Percentiles rank a stretch among this genome's conserved stretches.
Conservation (phyloP, 495 filamentous ascomycete species). For the Talaromyces ruber region DNA sequence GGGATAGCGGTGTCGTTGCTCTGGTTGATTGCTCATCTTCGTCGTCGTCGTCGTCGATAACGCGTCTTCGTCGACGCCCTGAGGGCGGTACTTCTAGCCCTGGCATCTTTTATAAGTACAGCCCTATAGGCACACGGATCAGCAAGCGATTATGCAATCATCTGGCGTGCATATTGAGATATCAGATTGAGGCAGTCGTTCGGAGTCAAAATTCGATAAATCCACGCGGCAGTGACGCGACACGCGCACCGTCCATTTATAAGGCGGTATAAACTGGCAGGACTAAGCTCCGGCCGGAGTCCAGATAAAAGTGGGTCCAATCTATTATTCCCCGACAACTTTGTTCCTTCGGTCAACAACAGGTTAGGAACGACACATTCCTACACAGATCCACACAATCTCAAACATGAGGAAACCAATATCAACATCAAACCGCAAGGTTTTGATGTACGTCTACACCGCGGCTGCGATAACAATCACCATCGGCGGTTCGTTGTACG, state of each 20-base stretch:
- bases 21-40: slow-evolving; percentile 15
- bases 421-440: background rate
- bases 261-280: slow-evolving; percentile 1
- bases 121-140: background rate
- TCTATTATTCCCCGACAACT: background rate
- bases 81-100: background rate
- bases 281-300: background rate
- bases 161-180: background rate
- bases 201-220: background rate
- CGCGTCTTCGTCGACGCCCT: slow-evolving; percentile 23
- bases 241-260: background rate
- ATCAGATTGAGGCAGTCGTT: background rate
- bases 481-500: slow-evolving; percentile 43
- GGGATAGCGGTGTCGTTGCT: slow-evolving; percentile 14
- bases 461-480: slow-evolving; percentile 40
- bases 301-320: background rate
- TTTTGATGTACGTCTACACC: slow-evolving; percentile 32
- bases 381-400: background rate
- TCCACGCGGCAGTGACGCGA: slow-evolving; percentile 6
- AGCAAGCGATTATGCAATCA: background rate
- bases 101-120: background rate
- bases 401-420: background rate
- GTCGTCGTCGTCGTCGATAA: slow-evolving; percentile 17
- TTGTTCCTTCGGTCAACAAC: background rate
- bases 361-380: background rate